Conservation (phyloP, 2,329 filamentous ascomycete genomes). For the Thermothelomyces thermophilus region DNA sequence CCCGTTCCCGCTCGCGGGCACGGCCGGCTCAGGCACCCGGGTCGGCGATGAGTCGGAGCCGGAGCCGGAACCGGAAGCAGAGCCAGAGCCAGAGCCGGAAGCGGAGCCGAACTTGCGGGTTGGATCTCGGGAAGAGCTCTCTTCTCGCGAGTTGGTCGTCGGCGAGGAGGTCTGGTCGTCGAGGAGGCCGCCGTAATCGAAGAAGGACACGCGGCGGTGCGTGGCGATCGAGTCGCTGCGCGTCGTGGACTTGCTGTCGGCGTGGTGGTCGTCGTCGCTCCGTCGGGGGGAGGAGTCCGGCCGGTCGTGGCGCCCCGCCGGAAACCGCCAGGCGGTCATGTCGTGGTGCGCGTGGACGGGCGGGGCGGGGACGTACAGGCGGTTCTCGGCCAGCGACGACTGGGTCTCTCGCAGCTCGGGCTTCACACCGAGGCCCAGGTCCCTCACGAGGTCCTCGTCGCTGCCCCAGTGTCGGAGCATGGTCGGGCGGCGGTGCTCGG, state of each 20-base stretch:
- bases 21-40: slow-evolving; percentile 35
- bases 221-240: slow-evolving; percentile 38
- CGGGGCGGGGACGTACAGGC: slow-evolving; percentile 32
- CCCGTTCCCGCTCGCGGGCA: slow-evolving; percentile 40
- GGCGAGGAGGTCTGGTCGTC: slow-evolving; percentile 34
- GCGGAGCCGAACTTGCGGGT: too few relatives aligned
- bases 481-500: slow-evolving; percentile 39
- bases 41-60: slow-evolving; percentile 30
- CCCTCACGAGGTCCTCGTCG: slow-evolving; percentile 82
- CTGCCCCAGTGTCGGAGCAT: slow-evolving; percentile 71
- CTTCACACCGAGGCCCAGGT: slow-evolving; percentile 63
- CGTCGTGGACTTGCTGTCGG: slow-evolving; percentile 29
- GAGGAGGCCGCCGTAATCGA: slow-evolving; percentile 75
- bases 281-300: slow-evolving; percentile 30
- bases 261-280: slow-evolving; percentile 30
- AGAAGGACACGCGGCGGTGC: slow-evolving; percentile 65
- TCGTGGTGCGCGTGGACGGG: slow-evolving; percentile 30
- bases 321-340: slow-evolving; percentile 44
- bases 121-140: too few relatives aligned
- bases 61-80: too few relatives aligned
- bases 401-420: slow-evolving; percentile 42
- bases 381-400: slow-evolving; percentile 14
- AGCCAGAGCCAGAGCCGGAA: too few relatives aligned
- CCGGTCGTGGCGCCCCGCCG: slow-evolving; percentile 25
- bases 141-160: too few relatives aligned